Conservation (phyloP, 169 alveolate genomes). For the Cryptosporidium ryanae region DNA sequence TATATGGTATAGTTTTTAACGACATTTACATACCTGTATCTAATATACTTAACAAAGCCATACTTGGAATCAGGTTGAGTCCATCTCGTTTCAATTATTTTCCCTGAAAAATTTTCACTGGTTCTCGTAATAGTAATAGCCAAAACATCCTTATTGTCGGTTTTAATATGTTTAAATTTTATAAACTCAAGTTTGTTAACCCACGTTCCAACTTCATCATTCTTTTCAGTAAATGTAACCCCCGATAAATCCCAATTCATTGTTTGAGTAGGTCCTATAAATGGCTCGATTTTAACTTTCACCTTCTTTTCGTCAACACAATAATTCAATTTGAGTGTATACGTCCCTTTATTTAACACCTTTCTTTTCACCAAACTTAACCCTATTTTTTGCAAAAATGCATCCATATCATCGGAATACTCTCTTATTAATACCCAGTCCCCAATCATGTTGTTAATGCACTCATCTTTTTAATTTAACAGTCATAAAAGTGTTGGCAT, state of each 20-base stretch:
- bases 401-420: conserved; percentile 44
- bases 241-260: conserved; percentile 67
- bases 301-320: conserved; percentile 12
- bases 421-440: conserved; percentile 29
- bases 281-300: conserved; percentile 41
- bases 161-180: conserved; percentile 33
- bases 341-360: conserved; percentile 52
- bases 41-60: conserved; percentile 29
- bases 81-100: conserved; percentile 67
- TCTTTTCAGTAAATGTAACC: conserved; percentile 18
- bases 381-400: conserved; percentile 26
- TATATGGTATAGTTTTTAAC: neutral
- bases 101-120: conserved; percentile 20
- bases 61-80: conserved; percentile 18
- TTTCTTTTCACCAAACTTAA: conserved; percentile 52
- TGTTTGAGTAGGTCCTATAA: conserved; percentile 60
- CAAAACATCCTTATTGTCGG: conserved; percentile 11
- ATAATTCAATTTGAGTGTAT: conserved; percentile 11
- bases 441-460: conserved; percentile 32
- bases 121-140: conserved; percentile 35
- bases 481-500: neutral
- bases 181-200: conserved; percentile 41
- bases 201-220: conserved; percentile 60
- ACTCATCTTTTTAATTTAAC: neutral
- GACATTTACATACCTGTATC: conserved; percentile 54